A percentile compares a stretch with the other conserved stretches of the same genome.
Conservation (phyloP, 2,329 filamentous ascomycete genomes). For the Colletotrichum sp. region DNA sequence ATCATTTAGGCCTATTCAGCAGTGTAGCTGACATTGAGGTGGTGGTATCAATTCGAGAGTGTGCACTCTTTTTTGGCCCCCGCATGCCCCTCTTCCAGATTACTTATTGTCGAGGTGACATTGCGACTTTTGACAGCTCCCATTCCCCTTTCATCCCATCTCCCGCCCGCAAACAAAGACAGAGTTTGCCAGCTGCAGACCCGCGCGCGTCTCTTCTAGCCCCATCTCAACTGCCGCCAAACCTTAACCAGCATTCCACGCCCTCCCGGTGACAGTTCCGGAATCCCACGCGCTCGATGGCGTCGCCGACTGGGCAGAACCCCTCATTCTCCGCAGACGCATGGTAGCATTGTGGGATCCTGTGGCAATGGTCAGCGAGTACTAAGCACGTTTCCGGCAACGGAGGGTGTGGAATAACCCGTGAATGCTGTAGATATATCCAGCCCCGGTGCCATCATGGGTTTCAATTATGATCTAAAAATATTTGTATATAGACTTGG, state of each 20-base stretch:
- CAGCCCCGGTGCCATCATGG: background rate
- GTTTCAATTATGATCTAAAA: accelerated
- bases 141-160: background rate
- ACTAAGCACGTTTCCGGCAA: background rate
- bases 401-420: background rate
- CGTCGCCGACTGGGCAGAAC: background rate
- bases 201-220: background rate
- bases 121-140: background rate
- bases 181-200: background rate
- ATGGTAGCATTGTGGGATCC: background rate
- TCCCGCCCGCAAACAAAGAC: background rate
- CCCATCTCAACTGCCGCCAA: constrained; percentile 9
- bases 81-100: background rate
- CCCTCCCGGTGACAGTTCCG: background rate
- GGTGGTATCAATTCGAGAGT: no score
- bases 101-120: background rate
- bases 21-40: no score
- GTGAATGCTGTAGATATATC: background rate
- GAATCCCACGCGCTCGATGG: background rate
- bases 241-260: background rate
- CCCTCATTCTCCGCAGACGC: constrained; percentile 9
- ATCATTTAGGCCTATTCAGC: no score
- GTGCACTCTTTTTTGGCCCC: no score
- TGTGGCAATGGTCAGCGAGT: background rate
- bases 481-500: background rate